Percentiles rank a stretch among this genome's conserved stretches.
phyloP scores from a whole-genome alignment of 805 yeast species.

The Yamadazyma kitorensis region DNA sequence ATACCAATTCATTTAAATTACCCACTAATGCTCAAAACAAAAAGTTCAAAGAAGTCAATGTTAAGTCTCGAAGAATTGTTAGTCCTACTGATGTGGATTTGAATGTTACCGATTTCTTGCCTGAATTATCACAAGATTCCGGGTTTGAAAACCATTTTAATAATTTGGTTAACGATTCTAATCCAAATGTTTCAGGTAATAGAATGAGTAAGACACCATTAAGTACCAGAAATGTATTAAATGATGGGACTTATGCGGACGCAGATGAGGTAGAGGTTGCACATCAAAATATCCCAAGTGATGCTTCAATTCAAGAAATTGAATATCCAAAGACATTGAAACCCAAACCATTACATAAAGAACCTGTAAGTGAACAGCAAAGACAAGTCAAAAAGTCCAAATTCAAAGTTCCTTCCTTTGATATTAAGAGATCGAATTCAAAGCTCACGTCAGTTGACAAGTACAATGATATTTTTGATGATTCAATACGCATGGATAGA shows the following conservation, averaged over 20 bases:
- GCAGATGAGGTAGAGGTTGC: not conserved
- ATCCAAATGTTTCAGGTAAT: constrained; percentile 16
- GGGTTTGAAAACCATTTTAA: constrained; percentile 46
- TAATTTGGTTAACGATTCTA: constrained; percentile 14
- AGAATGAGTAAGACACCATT: constrained; percentile 24
- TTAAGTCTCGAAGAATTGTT: constrained; percentile 40
- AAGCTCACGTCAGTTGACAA: constrained; percentile 33
- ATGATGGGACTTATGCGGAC: constrained; percentile 19
- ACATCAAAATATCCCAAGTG: not conserved
- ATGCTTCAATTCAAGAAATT: not conserved
- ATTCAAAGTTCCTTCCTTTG: constrained; percentile 42
- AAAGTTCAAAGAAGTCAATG: constrained; percentile 40
- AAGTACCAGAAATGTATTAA: constrained; percentile 29
- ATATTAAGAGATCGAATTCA: constrained; percentile 36
- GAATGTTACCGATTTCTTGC: constrained; percentile 40
- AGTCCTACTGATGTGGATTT: constrained; percentile 43
- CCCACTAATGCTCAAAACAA: constrained; percentile 27
- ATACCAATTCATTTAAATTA: constrained; percentile 16
- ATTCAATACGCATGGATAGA: constrained; percentile 9
- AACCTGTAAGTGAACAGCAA: constrained; percentile 6
- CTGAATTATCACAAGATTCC: constrained; percentile 47
- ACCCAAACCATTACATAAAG: constrained; percentile 1
- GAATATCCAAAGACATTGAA: constrained; percentile 3
- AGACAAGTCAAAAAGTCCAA: constrained; percentile 22
- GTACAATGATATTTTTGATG: constrained; percentile 31